These are phyloP conservation scores for Sicyos baderoa DNA, from an alignment of 306 rosid genomes.

Conservation along the genomic window DNA sequence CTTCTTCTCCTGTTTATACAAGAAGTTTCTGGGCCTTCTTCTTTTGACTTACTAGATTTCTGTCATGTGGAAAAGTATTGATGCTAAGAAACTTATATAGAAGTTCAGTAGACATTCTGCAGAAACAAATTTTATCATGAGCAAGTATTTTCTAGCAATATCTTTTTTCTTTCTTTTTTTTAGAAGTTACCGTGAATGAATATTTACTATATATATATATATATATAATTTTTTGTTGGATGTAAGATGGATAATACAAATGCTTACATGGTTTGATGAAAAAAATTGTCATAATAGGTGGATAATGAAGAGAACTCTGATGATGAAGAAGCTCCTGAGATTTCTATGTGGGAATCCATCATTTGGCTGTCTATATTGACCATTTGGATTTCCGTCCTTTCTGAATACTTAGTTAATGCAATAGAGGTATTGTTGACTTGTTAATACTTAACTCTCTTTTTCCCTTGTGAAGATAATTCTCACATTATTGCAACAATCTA, in stretches of 20 bases:
- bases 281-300: constrained; percentile 32
- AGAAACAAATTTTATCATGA: not conserved
- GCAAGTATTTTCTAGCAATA: not conserved
- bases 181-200: not conserved
- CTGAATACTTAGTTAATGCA: constrained; percentile 67
- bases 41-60: not conserved
- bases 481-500: not conserved
- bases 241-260: not conserved
- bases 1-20: not conserved
- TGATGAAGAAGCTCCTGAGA: constrained; percentile 51
- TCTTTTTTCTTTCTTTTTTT: not conserved
- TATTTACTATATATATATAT: not conserved
- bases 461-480: constrained; percentile 5
- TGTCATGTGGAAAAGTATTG: not conserved
- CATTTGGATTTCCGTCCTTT: constrained; percentile 59
- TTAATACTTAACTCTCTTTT: not conserved
- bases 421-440: constrained; percentile 41
- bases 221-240: not conserved
- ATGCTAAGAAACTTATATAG: not conserved
- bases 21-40: not conserved
- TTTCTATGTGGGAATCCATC: constrained; percentile 68
- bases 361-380: constrained; percentile 71
- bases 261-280: not conserved
- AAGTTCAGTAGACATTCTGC: not conserved
- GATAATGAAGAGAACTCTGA: constrained; percentile 30